Evolutionary conservation across 164 flowering plant species (phyloP).

Genomic region (Litsea cubeba): DNA sequence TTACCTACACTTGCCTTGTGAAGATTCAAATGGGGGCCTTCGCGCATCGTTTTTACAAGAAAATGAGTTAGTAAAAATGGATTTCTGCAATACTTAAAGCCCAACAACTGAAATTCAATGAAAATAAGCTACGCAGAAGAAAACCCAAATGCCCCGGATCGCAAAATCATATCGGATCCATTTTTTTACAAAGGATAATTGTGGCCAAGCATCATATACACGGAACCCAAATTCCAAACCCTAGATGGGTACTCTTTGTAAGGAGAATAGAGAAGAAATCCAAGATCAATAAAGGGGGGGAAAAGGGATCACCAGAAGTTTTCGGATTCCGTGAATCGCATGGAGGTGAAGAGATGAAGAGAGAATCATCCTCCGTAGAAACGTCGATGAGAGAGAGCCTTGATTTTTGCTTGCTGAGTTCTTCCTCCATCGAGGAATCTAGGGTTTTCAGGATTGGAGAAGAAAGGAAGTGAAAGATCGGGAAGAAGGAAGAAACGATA

Average conservation of each 20-base stretch:
- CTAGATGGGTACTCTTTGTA: no score
- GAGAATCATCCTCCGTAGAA: constrained; percentile 10
- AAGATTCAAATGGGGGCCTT: no score
- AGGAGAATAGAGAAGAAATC: neutral
- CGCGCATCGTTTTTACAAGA: no score
- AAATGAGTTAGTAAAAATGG: no score
- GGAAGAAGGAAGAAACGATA: neutral
- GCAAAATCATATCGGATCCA: neutral
- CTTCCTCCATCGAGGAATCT: constrained; percentile 3
- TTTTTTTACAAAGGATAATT: neutral
- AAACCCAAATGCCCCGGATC: neutral
- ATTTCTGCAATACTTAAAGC: no score
- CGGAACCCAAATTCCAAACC: neutral
- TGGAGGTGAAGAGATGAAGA: neutral
- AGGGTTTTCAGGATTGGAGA: neutral
- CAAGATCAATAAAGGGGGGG: neutral
- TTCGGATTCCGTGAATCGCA: constrained; percentile 14
- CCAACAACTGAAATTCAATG: neutral
- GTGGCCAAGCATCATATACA: neutral
- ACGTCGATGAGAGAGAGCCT: constrained; percentile 10
- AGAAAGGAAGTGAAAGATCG: neutral
- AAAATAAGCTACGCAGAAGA: neutral
- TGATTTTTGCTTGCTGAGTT: constrained; percentile 3
- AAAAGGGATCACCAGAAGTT: neutral
- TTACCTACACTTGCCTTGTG: no score